Percentiles rank a stretch among this genome's conserved stretches.
Evolutionary conservation across 2,329 filamentous ascomycete species (phyloP).

Genomic region (Aspergillus ibericus): DNA sequence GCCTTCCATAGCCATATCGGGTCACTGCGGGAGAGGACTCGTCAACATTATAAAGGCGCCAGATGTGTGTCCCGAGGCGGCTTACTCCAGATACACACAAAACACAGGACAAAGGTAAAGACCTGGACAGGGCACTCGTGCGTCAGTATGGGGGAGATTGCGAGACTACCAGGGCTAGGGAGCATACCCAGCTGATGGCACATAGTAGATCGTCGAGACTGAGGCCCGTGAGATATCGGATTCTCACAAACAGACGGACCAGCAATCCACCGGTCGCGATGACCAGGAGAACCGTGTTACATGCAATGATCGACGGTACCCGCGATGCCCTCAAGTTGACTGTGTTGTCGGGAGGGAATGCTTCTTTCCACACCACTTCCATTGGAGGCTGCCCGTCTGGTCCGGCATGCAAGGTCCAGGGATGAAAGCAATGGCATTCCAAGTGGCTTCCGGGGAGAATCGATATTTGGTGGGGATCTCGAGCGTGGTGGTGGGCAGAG

Average conservation of each 20-base stretch:
- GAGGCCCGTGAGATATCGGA: slow-evolving; percentile 1
- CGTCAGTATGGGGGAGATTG: background rate
- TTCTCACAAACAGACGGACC: slow-evolving; percentile 1
- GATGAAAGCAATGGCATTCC: background rate
- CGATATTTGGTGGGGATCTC: background rate
- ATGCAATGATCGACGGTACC: background rate
- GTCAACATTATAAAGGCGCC: background rate
- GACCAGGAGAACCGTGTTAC: background rate
- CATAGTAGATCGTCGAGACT: background rate
- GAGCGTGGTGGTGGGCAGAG: background rate
- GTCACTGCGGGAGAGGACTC: slow-evolving; percentile 7
- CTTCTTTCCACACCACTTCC: background rate
- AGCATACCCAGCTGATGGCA: background rate
- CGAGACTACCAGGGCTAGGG: background rate
- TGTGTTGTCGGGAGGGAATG: background rate
- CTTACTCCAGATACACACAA: slow-evolving; percentile 1
- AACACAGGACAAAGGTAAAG: background rate
- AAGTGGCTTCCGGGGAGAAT: background rate
- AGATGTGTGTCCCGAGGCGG: no score
- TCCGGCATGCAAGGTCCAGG: background rate
- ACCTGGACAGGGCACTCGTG: background rate
- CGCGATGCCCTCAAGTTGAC: background rate
- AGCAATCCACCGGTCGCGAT: background rate
- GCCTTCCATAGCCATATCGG: slow-evolving; percentile 16
- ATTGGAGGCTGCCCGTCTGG: background rate